Conservation (phyloP, 495 filamentous ascomycete species). For the Penicillium macrosclerotiorum region DNA sequence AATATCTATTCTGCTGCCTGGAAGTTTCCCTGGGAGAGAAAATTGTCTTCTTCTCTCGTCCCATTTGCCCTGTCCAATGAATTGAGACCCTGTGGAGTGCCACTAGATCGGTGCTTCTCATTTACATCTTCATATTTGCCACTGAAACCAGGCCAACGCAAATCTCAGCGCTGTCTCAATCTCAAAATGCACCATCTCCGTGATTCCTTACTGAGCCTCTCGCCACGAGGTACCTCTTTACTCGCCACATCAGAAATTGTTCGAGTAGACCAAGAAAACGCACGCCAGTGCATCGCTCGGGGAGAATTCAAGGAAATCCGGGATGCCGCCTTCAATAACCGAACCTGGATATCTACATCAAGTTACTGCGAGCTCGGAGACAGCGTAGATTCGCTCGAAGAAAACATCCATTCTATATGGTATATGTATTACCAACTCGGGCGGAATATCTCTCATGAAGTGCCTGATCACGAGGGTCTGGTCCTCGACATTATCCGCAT, state of each 20-base stretch:
- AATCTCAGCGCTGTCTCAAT: background rate
- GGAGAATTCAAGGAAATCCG: constrained; percentile 17
- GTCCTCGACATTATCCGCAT: constrained; percentile 25
- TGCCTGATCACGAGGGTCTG: constrained; percentile 18
- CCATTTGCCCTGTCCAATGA: background rate
- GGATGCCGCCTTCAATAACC: constrained; percentile 10
- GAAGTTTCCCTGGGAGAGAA: background rate
- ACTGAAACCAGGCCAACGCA: background rate
- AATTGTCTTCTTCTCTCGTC: background rate
- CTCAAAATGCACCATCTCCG: constrained; percentile 16
- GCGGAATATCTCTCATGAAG: constrained; percentile 10
- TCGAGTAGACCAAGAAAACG: constrained; percentile 8
- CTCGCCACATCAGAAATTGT: background rate
- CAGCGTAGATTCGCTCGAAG: constrained; percentile 17
- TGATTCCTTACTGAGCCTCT: constrained; percentile 14
- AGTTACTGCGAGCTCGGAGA: constrained; percentile 20
- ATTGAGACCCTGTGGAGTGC: background rate
- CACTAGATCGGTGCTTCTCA: background rate
- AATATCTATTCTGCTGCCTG: background rate
- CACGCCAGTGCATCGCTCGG: constrained; percentile 9
- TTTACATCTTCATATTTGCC: background rate
- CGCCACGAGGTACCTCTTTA: background rate
- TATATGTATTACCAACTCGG: constrained; percentile 19
- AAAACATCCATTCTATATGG: constrained; percentile 18
- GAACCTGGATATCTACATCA: constrained; percentile 12